Percentiles rank a stretch among this genome's conserved stretches.
These are phyloP conservation scores for Yueomyces sinensis DNA, from an alignment of 805 yeast species.

Conservation along the genomic window DNA sequence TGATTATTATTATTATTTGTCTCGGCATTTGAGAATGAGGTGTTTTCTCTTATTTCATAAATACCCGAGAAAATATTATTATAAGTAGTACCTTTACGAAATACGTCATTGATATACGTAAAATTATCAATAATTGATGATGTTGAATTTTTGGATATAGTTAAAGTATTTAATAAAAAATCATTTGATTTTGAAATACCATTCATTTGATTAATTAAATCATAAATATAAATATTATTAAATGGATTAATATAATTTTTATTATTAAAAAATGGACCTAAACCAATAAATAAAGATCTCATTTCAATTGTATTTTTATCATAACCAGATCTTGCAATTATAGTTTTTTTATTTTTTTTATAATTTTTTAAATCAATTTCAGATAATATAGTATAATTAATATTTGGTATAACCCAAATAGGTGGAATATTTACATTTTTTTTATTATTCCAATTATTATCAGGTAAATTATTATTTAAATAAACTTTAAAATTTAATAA, in stretches of 20 bases:
- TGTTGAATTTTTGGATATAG: too few relatives aligned
- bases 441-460: background rate
- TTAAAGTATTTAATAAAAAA: too few relatives aligned
- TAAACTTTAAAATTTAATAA: background rate
- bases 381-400: background rate
- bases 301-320: conserved; percentile 63
- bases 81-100: too few relatives aligned
- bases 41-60: too few relatives aligned
- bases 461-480: background rate
- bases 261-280: conserved; percentile 61
- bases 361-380: conserved; percentile 26
- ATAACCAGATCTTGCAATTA: conserved; percentile 74
- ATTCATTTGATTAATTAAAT: conserved; percentile 57
- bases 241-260: conserved; percentile 39
- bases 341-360: conserved; percentile 22
- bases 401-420: background rate
- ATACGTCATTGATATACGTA: too few relatives aligned
- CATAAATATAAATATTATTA: conserved; percentile 58
- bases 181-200: conserved; percentile 34
- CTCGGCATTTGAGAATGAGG: too few relatives aligned
- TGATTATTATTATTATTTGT: too few relatives aligned
- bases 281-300: conserved; percentile 70
- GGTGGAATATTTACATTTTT: too few relatives aligned
- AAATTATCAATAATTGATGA: too few relatives aligned
- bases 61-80: too few relatives aligned